Conservation (phyloP, 345 rosid species). For the Lenwebbia sp. region DNA sequence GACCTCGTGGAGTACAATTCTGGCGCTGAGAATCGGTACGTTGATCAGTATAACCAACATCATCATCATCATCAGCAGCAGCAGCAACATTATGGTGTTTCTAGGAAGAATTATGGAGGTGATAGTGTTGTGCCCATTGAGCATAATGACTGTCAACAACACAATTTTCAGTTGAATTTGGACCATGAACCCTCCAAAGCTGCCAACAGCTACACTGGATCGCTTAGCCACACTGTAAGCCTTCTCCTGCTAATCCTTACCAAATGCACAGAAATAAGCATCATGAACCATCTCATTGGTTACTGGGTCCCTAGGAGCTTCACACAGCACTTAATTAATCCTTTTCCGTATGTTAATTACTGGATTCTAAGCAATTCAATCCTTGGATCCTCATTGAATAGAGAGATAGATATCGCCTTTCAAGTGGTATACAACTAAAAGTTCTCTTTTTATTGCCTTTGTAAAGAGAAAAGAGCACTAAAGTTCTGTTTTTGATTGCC, state of each 20-base stretch:
- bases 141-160: slow-evolving; percentile 25
- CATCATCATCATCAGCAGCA: not conserved
- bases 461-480: not conserved
- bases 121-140: slow-evolving; percentile 75
- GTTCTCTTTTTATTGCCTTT: not conserved
- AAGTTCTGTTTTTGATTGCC: not conserved
- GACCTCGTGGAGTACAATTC: slow-evolving; percentile 70
- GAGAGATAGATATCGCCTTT: not conserved
- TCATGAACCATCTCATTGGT: not conserved
- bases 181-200: slow-evolving; percentile 38
- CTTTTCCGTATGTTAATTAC: not conserved
- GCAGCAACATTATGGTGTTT: slow-evolving; percentile 16
- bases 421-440: not conserved
- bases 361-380: not conserved
- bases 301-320: not conserved
- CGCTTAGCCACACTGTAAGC: slow-evolving; percentile 47
- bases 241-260: not conserved
- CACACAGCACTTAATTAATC: not conserved
- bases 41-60: slow-evolving; percentile 17
- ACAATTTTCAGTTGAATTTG: slow-evolving; percentile 32
- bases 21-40: slow-evolving; percentile 30
- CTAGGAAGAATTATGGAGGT: slow-evolving; percentile 37
- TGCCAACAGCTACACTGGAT: slow-evolving; percentile 33
- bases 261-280: not conserved
- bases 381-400: not conserved